These are phyloP conservation scores for Candolleomyces aberdarensis DNA, from an alignment of 768 basidiomycete genomes.

Conservation along the genomic window DNA sequence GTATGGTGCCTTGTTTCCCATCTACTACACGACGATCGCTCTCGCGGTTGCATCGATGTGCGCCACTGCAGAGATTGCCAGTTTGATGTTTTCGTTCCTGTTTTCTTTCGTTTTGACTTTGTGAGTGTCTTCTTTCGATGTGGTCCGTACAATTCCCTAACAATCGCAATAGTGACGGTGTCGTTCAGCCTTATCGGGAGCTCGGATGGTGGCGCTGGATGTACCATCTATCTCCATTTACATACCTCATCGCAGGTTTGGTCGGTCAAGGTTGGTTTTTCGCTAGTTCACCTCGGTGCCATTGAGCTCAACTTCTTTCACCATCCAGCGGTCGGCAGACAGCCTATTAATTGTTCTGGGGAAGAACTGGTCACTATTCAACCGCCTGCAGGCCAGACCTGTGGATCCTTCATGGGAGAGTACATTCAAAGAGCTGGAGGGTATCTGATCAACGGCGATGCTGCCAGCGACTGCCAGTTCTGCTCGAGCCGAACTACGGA, in stretches of 20 bases:
- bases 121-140: slow-evolving; percentile 29
- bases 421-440: slow-evolving; percentile 56
- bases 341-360: slow-evolving; percentile 51
- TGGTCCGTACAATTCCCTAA: not conserved
- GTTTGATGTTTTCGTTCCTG: slow-evolving; percentile 52
- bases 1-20: slow-evolving; percentile 52
- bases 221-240: slow-evolving; percentile 53
- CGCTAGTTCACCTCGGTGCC: slow-evolving; percentile 17
- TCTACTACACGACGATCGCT: slow-evolving; percentile 64
- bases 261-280: slow-evolving; percentile 41
- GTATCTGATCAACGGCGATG: slow-evolving; percentile 52
- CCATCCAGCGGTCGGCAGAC: slow-evolving; percentile 46
- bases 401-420: slow-evolving; percentile 44
- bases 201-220: slow-evolving; percentile 76
- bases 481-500: slow-evolving; percentile 55
- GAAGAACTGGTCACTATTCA: slow-evolving; percentile 60
- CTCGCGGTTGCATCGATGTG: slow-evolving; percentile 60
- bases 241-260: slow-evolving; percentile 50
- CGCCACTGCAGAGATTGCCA: slow-evolving; percentile 58
- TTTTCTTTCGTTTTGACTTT: slow-evolving; percentile 68
- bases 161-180: slow-evolving; percentile 46
- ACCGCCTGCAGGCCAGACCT: slow-evolving; percentile 58
- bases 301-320: slow-evolving; percentile 20
- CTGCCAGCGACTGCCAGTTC: slow-evolving; percentile 50
- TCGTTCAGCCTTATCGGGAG: slow-evolving; percentile 58